phyloP scores from a whole-genome alignment of 2,329 filamentous ascomycete species.

The Epichloe uncinata region DNA sequence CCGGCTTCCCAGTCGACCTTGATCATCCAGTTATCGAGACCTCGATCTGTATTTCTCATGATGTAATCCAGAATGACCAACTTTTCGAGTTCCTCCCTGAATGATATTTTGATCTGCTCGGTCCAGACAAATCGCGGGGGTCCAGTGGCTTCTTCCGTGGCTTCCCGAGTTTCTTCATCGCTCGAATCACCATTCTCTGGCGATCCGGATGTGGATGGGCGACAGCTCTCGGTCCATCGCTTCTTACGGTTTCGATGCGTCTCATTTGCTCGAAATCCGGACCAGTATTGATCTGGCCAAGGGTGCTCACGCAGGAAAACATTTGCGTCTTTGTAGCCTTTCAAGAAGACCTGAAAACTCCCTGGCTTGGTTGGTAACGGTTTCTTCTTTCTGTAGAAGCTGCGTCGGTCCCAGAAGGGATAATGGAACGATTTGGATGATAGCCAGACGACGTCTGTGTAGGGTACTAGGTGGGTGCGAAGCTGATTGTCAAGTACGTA shows the following conservation, averaged over 20 bases:
- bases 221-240: constrained; percentile 71
- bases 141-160: constrained; percentile 35
- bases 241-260: constrained; percentile 54
- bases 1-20: constrained; percentile 80
- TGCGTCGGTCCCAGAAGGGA: constrained; percentile 89
- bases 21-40: constrained; percentile 99
- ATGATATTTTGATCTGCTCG: constrained; percentile 73
- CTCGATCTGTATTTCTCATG: constrained; percentile 96
- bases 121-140: constrained; percentile 69
- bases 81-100: constrained; percentile 91
- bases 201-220: constrained; percentile 40
- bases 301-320: constrained; percentile 89
- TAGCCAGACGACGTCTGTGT: constrained; percentile 86
- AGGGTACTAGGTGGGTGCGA: constrained; percentile 83
- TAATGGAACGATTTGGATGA: constrained; percentile 98
- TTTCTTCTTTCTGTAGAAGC: constrained; percentile 77
- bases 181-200: constrained; percentile 53
- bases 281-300: constrained; percentile 81
- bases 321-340: constrained; percentile 94
- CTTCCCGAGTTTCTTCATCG: constrained; percentile 37
- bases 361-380: constrained; percentile 79
- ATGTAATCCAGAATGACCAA: constrained; percentile 96
- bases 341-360: constrained; percentile 94
- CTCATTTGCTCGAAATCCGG: constrained; percentile 55
- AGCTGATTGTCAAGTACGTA: constrained; percentile 89